Conservation (phyloP, 192 early-diverging fungal species). For the Backusella circina region DNA sequence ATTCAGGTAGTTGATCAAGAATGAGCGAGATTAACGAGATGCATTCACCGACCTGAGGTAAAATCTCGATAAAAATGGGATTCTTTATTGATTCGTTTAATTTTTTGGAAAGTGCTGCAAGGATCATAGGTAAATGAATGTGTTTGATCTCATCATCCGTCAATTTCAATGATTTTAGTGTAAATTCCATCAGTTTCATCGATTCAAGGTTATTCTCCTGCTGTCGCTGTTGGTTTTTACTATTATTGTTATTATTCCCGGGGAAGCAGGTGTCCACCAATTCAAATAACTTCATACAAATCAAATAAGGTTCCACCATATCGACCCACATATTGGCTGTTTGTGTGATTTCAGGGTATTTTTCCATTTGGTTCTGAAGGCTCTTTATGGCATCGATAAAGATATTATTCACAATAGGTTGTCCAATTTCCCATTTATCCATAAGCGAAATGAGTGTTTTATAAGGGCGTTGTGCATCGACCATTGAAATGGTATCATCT, state of each 20-base stretch:
- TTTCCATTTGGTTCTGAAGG: slow-evolving; percentile 36
- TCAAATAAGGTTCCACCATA: slow-evolving; percentile 82
- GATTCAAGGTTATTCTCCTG: slow-evolving; percentile 20
- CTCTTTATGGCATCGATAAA: slow-evolving; percentile 71
- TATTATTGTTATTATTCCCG: background rate
- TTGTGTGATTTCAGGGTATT: slow-evolving; percentile 57
- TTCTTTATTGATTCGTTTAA: slow-evolving; percentile 20
- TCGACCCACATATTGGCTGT: slow-evolving; percentile 88
- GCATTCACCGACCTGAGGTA: slow-evolving; percentile 29
- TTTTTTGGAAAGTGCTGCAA: slow-evolving; percentile 53
- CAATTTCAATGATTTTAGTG: slow-evolving; percentile 70
- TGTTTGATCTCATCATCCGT: slow-evolving; percentile 80
- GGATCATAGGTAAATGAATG: slow-evolving; percentile 78
- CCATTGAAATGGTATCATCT: background rate
- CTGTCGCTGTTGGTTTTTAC: background rate
- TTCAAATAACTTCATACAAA: slow-evolving; percentile 71
- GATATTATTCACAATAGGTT: slow-evolving; percentile 66
- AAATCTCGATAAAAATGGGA: slow-evolving; percentile 16
- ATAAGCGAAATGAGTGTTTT: slow-evolving; percentile 82
- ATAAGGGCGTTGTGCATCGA: slow-evolving; percentile 61
- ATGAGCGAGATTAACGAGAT: slow-evolving; percentile 29
- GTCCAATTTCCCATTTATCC: slow-evolving; percentile 82
- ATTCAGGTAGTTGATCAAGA: slow-evolving; percentile 31
- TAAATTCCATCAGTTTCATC: slow-evolving; percentile 65
- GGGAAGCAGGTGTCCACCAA: slow-evolving; percentile 47